A percentile compares a stretch with the other conserved stretches of the same genome.
Evolutionary conservation across 345 rosid genomes (phyloP).

Genomic region (Populus deltoides): DNA sequence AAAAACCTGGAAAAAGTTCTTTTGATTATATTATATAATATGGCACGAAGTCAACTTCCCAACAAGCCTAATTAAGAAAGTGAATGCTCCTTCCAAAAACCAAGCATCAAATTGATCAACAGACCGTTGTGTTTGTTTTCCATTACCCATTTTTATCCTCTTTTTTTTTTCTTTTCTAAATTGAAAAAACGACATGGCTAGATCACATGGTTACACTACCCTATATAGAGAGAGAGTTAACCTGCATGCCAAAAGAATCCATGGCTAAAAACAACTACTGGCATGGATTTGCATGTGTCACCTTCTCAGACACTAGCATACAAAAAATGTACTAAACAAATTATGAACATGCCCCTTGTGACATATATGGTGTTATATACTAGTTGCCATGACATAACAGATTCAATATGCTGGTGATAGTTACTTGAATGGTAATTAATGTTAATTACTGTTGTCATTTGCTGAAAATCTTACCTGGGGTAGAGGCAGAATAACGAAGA

Average conservation of each 20-base stretch:
- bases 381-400: not conserved
- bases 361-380: not conserved
- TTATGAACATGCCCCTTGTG: not conserved
- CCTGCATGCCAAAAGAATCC: constrained; percentile 24
- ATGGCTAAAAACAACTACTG: not conserved
- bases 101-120: not conserved
- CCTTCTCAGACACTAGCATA: constrained; percentile 14
- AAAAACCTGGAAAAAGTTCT: too few relatives aligned
- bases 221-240: too few relatives aligned
- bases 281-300: constrained; percentile 25
- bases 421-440: too few relatives aligned
- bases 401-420: too few relatives aligned
- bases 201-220: constrained; percentile 32
- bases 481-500: constrained; percentile 77
- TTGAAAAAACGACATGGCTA: constrained; percentile 19
- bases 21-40: too few relatives aligned
- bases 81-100: not conserved
- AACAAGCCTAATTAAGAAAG: too few relatives aligned
- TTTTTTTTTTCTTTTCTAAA: not conserved
- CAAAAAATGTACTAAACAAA: constrained; percentile 6
- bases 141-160: not conserved
- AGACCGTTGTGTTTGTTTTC: not conserved
- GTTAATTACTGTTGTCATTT: too few relatives aligned
- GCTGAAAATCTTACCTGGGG: constrained; percentile 59
- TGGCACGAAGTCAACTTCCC: too few relatives aligned